phyloP scores from a whole-genome alignment of 768 basidiomycete species.

The Suillus weaverae region DNA sequence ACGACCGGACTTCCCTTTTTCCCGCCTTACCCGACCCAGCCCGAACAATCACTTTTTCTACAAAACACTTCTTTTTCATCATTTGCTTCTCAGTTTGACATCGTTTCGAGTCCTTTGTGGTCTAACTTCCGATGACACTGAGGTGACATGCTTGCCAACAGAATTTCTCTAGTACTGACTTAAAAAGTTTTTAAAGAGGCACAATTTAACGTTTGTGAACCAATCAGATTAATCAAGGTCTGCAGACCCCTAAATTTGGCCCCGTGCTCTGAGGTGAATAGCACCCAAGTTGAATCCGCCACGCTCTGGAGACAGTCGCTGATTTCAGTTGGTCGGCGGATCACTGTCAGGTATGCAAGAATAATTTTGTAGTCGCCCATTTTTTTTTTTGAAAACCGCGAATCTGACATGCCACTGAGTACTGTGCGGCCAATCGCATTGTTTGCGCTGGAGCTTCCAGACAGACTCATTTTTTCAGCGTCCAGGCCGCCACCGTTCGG shows the following conservation, averaged over 20 bases:
- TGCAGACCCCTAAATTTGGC: neutral
- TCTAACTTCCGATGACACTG: neutral
- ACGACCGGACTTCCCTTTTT: conserved; percentile 9
- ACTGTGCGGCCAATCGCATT: neutral
- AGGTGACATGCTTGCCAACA: neutral
- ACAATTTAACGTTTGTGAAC: neutral
- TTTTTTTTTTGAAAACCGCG: neutral
- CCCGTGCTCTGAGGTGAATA: neutral
- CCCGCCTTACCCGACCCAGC: neutral
- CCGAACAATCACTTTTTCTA: neutral
- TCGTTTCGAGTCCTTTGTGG: neutral
- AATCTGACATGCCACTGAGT: neutral
- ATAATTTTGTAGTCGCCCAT: neutral
- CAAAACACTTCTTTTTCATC: conserved; percentile 2
- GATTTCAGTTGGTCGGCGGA: neutral
- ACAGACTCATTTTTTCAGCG: neutral
- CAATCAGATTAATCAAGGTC: neutral
- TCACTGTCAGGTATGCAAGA: neutral
- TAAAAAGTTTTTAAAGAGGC: neutral
- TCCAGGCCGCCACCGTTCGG: neutral
- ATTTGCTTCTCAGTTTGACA: neutral
- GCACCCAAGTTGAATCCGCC: neutral
- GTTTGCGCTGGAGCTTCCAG: neutral
- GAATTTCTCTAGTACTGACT: neutral
- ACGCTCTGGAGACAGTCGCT: neutral